Base-by-base conservation (phyloP, 306 rosid genomes). In the Quercus agrifolia region DNA sequence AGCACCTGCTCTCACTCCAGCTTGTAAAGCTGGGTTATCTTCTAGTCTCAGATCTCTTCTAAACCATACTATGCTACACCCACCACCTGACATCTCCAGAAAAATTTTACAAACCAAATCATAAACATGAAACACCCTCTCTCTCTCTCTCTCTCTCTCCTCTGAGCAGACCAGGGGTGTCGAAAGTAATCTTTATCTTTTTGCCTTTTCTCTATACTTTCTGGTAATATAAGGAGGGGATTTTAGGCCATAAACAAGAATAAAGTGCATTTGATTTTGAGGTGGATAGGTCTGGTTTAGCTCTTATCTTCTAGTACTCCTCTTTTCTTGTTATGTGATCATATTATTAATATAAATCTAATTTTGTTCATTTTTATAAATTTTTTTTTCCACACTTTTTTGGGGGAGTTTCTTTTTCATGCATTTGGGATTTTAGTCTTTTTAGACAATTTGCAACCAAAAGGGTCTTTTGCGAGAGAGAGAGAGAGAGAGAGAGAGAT, bases 21-120 rank as follows among this genome's bases (percentile, higher is more conserved):
- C 99, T 0, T 90, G 86, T 10, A 96, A 82, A 35, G 99, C 99
- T 31, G 99, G 96, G 72, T 96, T 96, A 85, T 96, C 99, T 72
- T 93, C 99, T 2, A 96, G 78, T 80, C 99, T 93, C 87, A 96
- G 97, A 91, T 96, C 99, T 81, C 99, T 91, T 80, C 99, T 96
- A 89, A 96, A 93, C 99, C 99, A 96, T 35, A 96, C 98, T 85
- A 96, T 92, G 82, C 96, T 96, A 82, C 99, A 91, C 27, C 99
- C 97, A 44, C 98, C 96, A 70, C 94, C 86, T 83, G 98, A 86
- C 98, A 93, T 93, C 86, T 82, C 88, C 80, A 77, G 23, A 71
- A 74, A 5, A 44, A 33, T 61, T 79, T 63, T 74, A 52, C 81
- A 28, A 61, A 80, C 70, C 84, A 15, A 82, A 79, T 8, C 31